These are phyloP conservation scores for Irpex sp. DNA, from an alignment of 1,284 basidiomycete genomes.

Conservation along the genomic window DNA sequence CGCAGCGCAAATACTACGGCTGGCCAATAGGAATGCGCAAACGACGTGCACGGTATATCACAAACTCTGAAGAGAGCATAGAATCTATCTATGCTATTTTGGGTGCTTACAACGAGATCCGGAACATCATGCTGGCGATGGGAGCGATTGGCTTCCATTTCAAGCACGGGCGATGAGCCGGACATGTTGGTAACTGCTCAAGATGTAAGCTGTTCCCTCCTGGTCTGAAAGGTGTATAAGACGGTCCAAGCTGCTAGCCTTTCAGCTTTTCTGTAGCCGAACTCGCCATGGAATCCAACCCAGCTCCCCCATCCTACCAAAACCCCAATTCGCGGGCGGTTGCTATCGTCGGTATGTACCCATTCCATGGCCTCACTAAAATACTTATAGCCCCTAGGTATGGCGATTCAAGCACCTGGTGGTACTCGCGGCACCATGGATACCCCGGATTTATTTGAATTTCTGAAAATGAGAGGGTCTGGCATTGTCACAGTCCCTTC, in stretches of 20 bases:
- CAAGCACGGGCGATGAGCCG: too few relatives aligned
- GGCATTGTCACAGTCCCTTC: constrained; percentile 13
- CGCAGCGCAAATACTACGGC: too few relatives aligned
- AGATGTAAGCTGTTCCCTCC: neutral
- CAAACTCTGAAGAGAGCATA: too few relatives aligned
- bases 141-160: too few relatives aligned
- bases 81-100: too few relatives aligned
- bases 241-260: neutral
- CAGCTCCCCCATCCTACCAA: constrained; percentile 4
- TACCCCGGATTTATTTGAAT: constrained; percentile 12
- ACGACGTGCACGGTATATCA: too few relatives aligned
- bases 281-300: neutral
- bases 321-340: constrained; percentile 9
- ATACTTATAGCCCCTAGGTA: constrained; percentile 1
- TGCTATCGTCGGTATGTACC: constrained; percentile 8
- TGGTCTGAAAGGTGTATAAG: neutral
- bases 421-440: constrained; percentile 10
- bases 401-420: constrained; percentile 14
- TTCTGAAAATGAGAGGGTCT: constrained; percentile 9
- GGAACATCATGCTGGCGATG: too few relatives aligned
- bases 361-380: neutral
- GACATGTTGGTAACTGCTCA: too few relatives aligned
- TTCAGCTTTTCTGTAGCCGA: neutral
- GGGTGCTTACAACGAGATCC: too few relatives aligned
- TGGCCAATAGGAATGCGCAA: too few relatives aligned